phyloP scores from a whole-genome alignment of 176 grass and related monocot species.

The Bonia amplexicaulis region DNA sequence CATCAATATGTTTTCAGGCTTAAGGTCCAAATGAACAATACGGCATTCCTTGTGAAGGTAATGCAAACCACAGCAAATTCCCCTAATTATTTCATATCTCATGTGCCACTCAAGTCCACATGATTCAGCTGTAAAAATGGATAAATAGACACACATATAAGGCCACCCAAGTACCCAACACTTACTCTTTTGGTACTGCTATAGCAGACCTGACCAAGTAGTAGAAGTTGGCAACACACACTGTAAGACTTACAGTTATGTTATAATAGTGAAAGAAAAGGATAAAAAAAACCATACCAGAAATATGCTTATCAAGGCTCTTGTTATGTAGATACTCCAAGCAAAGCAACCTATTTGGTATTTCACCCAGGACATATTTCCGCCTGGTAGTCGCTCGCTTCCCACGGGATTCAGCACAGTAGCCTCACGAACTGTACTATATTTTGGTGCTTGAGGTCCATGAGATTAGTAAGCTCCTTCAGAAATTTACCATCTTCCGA shows the following conservation, averaged over 20 bases:
- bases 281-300: background rate
- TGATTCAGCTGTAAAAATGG: background rate
- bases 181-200: too few species aligned
- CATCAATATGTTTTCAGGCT: background rate
- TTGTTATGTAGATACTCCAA: background rate
- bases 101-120: background rate
- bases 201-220: too few species aligned
- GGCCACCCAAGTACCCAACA: too few species aligned
- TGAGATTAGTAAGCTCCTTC: background rate
- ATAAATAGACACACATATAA: too few species aligned
- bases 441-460: background rate
- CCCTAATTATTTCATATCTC: background rate
- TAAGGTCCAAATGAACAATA: background rate
- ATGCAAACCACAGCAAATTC: background rate
- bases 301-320: slow-evolving; percentile 4
- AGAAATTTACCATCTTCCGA: background rate
- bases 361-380: background rate
- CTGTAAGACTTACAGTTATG: too few species aligned
- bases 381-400: background rate
- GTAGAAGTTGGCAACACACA: too few species aligned
- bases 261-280: too few species aligned
- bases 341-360: background rate
- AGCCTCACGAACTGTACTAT: background rate
- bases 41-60: background rate
- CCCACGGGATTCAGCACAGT: background rate